Evolutionary conservation across 116 monocot genomes (phyloP), one percentile per base, ranked within the genome.

Genomic region (Iris pallida): DNA sequence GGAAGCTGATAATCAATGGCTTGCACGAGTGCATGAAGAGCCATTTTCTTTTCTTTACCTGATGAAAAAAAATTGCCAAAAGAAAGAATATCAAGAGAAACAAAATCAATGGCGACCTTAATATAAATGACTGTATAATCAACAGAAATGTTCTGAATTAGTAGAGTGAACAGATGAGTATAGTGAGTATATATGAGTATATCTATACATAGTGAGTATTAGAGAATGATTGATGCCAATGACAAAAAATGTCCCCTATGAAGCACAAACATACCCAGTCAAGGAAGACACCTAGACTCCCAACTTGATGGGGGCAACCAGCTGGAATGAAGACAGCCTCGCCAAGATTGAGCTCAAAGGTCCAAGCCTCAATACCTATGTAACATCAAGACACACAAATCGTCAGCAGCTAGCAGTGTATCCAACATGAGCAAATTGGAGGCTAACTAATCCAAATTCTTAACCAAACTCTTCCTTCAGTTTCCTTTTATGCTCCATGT

Each of bases 241-340:
- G n/a, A n/a, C n/a, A n/a, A n/a, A n/a, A n/a, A n/a, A n/a, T n/a
- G n/a, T n/a, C n/a, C n/a, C n/a, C n/a, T n/a, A n/a, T n/a, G n/a
- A n/a, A n/a, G n/a, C n/a, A n/a, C n/a, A n/a, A n/a, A n/a, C n/a
- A 59, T 19, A 20, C 2, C 9, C 47, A 5, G 9, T 48, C 9
- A 48, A 48, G 9, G 9, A 5, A 55, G 8, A 49, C 77, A 77
- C 73, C 69, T 18, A 77, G 14, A 63, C 77, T 82, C 54, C 77
- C 72, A 4, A 77, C 82, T 45, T 77, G 82, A 59, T 77, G 82
- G 9, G 82, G 85, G 57, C 85, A 85, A 42, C 85, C 85, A 52
- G 85, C 85, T 41, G 85, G 85, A 63, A 85, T 77, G 42, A 85
- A 80, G 16, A 85, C 85, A 55, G 85, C 85, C 54, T 85, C 85